Percentiles rank a stretch among this genome's conserved stretches.
Evolutionary conservation across 2,329 filamentous ascomycete species (phyloP).

Genomic region (Ophiostoma australiae): DNA sequence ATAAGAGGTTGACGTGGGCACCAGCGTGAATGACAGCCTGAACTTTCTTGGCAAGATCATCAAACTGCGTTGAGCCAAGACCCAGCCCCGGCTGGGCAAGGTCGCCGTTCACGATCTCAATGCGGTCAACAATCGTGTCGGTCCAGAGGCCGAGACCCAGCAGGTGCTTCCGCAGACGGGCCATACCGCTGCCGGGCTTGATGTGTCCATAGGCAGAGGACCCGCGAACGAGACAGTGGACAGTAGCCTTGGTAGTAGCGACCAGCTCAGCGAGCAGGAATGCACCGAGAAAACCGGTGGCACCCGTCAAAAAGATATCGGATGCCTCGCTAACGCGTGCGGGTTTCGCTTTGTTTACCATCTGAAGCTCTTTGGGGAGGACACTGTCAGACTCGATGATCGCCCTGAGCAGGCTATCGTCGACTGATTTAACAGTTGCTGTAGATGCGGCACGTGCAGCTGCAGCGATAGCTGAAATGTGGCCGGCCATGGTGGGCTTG

Average conservation of each 20-base stretch:
- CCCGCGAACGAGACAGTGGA: conserved; percentile 63
- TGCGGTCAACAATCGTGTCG: conserved; percentile 70
- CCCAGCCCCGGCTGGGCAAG: conserved; percentile 64
- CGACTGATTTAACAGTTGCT: conserved; percentile 12
- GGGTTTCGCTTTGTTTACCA: conserved; percentile 46
- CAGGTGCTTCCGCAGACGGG: conserved; percentile 67
- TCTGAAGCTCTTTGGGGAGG: conserved; percentile 65
- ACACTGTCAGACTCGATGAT: conserved; percentile 38
- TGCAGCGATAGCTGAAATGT: conserved; percentile 64
- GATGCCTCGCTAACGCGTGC: conserved; percentile 55
- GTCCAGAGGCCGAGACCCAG: conserved; percentile 75
- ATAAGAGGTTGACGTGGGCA: conserved; percentile 74
- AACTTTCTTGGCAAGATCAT: conserved; percentile 58
- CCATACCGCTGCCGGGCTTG: conserved; percentile 57
- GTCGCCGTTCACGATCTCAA: conserved; percentile 71
- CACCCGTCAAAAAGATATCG: conserved; percentile 67
- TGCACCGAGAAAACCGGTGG: conserved; percentile 70
- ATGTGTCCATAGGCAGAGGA: conserved; percentile 43
- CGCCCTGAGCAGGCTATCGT: conserved; percentile 20
- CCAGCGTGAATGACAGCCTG: conserved; percentile 74
- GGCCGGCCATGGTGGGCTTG: conserved; percentile 65
- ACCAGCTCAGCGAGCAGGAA: conserved; percentile 67
- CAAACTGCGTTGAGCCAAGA: conserved; percentile 59
- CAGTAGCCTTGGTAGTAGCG: conserved; percentile 61
- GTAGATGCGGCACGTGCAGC: conserved; percentile 64